Conservation (phyloP, 2,329 filamentous ascomycete genomes). For the Fusarium devonianum region DNA sequence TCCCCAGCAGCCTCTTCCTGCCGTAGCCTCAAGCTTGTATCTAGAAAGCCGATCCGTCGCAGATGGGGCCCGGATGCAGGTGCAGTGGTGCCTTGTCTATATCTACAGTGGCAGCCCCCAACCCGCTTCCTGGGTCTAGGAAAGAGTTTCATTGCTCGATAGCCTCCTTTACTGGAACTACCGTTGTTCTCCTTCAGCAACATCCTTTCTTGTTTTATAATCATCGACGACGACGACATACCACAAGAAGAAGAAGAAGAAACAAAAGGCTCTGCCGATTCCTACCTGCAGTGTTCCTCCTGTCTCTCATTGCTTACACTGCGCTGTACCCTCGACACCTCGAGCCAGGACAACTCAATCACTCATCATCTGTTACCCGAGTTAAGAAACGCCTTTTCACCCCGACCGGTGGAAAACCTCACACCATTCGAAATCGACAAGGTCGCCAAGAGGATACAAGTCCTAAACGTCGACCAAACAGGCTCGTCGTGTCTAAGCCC, state of each 20-base stretch:
- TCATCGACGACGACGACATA: conserved; percentile 14
- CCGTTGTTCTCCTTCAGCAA: conserved; percentile 18
- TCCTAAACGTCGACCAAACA: conserved; percentile 15
- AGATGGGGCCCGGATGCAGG: conserved; percentile 40
- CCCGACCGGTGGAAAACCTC: no score
- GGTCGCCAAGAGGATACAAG: conserved; percentile 6
- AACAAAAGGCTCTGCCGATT: conserved; percentile 16
- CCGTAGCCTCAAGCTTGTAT: conserved; percentile 29
- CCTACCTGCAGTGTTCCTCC: conserved; percentile 10
- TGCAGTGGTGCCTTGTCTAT: conserved; percentile 41
- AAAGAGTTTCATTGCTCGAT: conserved; percentile 35
- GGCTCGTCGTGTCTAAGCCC: conserved; percentile 10
- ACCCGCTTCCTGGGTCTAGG: conserved; percentile 25
- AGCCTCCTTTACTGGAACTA: conserved; percentile 14
- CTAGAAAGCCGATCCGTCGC: conserved; percentile 38
- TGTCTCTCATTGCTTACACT: neutral
- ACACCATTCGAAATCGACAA: neutral
- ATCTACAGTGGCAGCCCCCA: conserved; percentile 40
- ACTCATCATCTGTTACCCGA: no score
- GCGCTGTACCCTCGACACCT: conserved; percentile 3
- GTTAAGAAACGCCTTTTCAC: no score
- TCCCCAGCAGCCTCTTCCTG: conserved; percentile 26
- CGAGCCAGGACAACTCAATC: conserved; percentile 7
- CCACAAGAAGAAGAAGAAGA: conserved; percentile 16
- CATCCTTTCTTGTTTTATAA: conserved; percentile 12